Base-by-base conservation (phyloP, 78 protist genomes). In the Isochrysis galbana region DNA sequence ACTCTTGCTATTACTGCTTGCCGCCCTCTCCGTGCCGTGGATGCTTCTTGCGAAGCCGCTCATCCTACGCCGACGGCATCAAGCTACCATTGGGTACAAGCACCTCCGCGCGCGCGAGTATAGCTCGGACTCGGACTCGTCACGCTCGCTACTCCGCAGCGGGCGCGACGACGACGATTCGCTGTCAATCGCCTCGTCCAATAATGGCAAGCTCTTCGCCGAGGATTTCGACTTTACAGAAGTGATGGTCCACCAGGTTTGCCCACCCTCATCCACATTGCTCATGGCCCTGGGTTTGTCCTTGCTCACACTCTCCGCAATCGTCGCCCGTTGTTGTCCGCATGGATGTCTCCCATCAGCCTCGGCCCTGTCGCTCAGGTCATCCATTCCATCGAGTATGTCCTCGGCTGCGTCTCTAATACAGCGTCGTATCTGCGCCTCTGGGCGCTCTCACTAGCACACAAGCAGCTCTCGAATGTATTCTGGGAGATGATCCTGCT, bases 361-460 rank as follows among this genome's bases (percentile, higher is more conserved):
- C n/a, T n/a, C n/a, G n/a, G n/a, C n/a, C n/a, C n/a, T n/a, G n/a
- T n/a, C n/a, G n/a, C n/a, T n/a, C n/a, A n/a, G 61, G 74, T 61
- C n/a, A 99, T 99, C 92, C 99, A 99, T 95, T 97, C 99, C 48
- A 99, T 99, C 82, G 99, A 99, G 95, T 99, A 91, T 67, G 96
- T 96, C 29, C 97, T 99, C 78, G 99, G 99, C n/a, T 94, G 96
- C 44, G 92, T 99, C 34, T 99, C 99, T 55, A 98, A 99, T 97
- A 99, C 99, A 14, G 99, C 99, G 42, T 98, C 99, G 10, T 99
- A 99, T 94, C 98, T 99, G 42, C 98, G 99, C 44, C 99, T 99
- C 41, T 99, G 99, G 99, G 99, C 99, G 21, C 98, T 99, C 45
- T 96, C 99, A 14, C 96, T 99, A 47, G 99, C 99, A 23, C 99